phyloP scores from a whole-genome alignment of 352 stramenopile species.

The Phytophthora sansomeana region DNA sequence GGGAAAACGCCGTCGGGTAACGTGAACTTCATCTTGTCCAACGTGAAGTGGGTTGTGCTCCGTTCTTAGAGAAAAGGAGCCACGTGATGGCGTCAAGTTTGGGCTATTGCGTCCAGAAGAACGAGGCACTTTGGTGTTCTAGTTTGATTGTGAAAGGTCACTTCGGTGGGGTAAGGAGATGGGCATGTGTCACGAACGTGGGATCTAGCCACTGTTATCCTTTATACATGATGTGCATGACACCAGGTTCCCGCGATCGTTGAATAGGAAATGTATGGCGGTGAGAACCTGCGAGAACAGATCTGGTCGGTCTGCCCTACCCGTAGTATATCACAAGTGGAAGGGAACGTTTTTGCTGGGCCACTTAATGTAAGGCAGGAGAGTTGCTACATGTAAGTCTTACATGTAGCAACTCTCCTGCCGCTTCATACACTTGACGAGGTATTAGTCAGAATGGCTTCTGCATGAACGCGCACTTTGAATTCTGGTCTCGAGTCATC shows the following conservation, averaged over 20 bases:
- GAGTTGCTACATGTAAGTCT: too few species aligned
- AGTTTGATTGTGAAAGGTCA: conserved; percentile 21
- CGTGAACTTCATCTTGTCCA: conserved; percentile 47
- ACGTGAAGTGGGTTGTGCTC: background rate
- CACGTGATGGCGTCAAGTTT: too few species aligned
- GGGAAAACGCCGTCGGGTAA: conserved; percentile 49
- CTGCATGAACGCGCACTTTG: background rate
- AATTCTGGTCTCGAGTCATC: conserved; percentile 19
- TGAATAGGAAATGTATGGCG: background rate
- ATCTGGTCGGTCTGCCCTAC: too few species aligned
- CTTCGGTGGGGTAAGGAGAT: conserved; percentile 9
- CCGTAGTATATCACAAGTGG: too few species aligned
- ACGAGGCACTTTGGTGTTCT: background rate
- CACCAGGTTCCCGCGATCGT: background rate
- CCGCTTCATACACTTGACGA: conserved; percentile 11
- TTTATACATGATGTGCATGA: background rate
- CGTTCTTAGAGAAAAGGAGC: too few species aligned
- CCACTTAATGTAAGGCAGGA: too few species aligned
- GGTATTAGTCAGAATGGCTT: too few species aligned
- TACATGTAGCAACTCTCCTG: conserved; percentile 9
- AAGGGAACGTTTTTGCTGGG: too few species aligned
- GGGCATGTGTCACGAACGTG: conserved; percentile 9
- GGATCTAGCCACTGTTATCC: background rate
- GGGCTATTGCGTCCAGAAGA: background rate
- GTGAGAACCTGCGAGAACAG: background rate